Evolutionary conservation across 768 basidiomycete genomes (phyloP).

Genomic region (Porphyrellus cyaneotinctus): DNA sequence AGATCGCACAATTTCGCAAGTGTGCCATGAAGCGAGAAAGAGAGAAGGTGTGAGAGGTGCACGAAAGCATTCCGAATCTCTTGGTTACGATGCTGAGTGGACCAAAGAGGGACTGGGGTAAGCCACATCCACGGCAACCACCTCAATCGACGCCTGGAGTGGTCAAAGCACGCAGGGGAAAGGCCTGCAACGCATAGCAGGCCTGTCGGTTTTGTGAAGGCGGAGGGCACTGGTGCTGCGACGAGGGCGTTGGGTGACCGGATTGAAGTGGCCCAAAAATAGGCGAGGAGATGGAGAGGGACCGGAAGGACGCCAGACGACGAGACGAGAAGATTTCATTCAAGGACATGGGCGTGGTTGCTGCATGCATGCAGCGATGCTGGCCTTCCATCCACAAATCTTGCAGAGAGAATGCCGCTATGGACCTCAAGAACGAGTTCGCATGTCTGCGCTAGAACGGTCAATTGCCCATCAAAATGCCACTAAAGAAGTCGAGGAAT

Average conservation of each 20-base stretch:
- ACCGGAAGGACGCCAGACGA: slow-evolving; percentile 69
- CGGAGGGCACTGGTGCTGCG: slow-evolving; percentile 44
- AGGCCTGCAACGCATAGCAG: slow-evolving; percentile 70
- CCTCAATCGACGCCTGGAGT: slow-evolving; percentile 33
- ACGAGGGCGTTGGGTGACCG: slow-evolving; percentile 35
- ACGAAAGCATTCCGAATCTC: too few relatives aligned
- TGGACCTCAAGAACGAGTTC: slow-evolving; percentile 80
- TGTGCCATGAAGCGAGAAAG: too few relatives aligned
- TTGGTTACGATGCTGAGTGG: slow-evolving; percentile 63
- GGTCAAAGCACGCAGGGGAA: slow-evolving; percentile 55
- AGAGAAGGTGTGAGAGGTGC: too few relatives aligned
- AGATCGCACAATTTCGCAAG: slow-evolving; percentile 95
- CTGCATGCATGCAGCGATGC: neutral
- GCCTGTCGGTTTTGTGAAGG: slow-evolving; percentile 80
- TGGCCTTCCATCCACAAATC: slow-evolving; percentile 2
- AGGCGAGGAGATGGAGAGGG: slow-evolving; percentile 84
- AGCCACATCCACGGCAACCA: slow-evolving; percentile 36
- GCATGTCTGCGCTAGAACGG: slow-evolving; percentile 74
- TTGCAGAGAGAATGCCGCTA: slow-evolving; percentile 87
- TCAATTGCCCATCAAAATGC: slow-evolving; percentile 68
- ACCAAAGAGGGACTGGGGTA: slow-evolving; percentile 81
- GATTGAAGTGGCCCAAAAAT: slow-evolving; percentile 49
- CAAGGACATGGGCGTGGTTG: slow-evolving; percentile 62
- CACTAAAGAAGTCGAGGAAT: slow-evolving; percentile 72
- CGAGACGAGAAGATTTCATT: slow-evolving; percentile 83